These are phyloP conservation scores for Guadua angustifolia DNA, from an alignment of 176 grass and related monocot species.

Conservation along the genomic window DNA sequence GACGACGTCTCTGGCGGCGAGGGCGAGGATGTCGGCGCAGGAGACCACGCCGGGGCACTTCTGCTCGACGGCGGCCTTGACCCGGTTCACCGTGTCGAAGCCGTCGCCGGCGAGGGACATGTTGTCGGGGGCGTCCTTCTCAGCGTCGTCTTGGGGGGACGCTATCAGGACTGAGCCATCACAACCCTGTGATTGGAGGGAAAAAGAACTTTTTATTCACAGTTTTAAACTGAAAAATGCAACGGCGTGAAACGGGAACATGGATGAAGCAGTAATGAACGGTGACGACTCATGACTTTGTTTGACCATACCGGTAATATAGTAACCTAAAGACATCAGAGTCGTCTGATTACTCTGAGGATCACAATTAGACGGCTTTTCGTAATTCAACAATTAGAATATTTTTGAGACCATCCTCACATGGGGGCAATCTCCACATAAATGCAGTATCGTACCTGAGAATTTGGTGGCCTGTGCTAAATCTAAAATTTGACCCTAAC, in stretches of 20 bases:
- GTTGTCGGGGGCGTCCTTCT: constrained; percentile 83
- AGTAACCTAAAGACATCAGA: no score
- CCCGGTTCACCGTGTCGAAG: constrained; percentile 71
- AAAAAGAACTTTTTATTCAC: not conserved
- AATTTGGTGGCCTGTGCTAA: no score
- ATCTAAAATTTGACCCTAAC: no score
- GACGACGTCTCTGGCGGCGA: constrained; percentile 60
- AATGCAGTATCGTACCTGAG: no score
- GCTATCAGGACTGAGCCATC: constrained; percentile 65
- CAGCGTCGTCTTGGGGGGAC: constrained; percentile 52
- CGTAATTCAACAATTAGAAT: no score
- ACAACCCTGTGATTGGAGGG: constrained; percentile 54
- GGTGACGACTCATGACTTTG: not conserved
- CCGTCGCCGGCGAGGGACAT: constrained; percentile 89
- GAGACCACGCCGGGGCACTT: constrained; percentile 75
- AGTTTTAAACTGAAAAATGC: not conserved
- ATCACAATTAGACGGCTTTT: not conserved
- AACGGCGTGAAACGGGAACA: not conserved
- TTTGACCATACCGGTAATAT: no score
- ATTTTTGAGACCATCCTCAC: no score
- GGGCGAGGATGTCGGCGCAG: constrained; percentile 78
- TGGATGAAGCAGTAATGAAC: not conserved
- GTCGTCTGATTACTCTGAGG: not conserved
- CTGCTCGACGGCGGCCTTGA: constrained; percentile 64
- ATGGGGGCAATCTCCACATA: no score